A percentile compares a stretch with the other conserved stretches of the same genome.
These are phyloP conservation scores for Gossypium davidsonii DNA, from an alignment of 441 rosid species.

Conservation along the genomic window DNA sequence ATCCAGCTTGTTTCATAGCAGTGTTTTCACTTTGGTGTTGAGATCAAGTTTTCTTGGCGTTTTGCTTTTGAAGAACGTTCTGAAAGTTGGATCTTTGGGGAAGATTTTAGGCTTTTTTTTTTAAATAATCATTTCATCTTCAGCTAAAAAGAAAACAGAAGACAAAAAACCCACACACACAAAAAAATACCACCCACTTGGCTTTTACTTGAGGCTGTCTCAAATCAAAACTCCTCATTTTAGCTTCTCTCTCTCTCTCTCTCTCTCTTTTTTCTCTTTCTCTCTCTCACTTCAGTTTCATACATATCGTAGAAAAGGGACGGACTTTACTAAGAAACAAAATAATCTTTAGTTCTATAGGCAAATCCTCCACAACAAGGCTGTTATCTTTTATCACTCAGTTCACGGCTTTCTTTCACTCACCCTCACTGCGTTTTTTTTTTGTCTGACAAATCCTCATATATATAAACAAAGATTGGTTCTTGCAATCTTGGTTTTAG, in stretches of 20 bases:
- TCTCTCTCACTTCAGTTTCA: slow-evolving; percentile 7
- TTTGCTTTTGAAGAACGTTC: slow-evolving; percentile 2
- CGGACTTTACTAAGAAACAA: slow-evolving; percentile 29
- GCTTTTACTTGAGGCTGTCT: slow-evolving; percentile 14
- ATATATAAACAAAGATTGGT: slow-evolving; percentile 1
- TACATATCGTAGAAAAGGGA: slow-evolving; percentile 9
- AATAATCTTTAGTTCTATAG: slow-evolving; percentile 23
- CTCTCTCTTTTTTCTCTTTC: slow-evolving; percentile 7
- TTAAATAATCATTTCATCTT: background rate
- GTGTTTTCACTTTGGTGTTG: slow-evolving; percentile 11
- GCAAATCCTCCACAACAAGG: slow-evolving; percentile 15
- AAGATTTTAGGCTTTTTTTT: background rate
- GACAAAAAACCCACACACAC: slow-evolving; percentile 4
- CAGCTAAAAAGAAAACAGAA: background rate
- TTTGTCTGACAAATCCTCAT: background rate
- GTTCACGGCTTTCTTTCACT: background rate
- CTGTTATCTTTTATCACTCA: background rate
- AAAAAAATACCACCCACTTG: background rate
- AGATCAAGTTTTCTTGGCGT: slow-evolving; percentile 2
- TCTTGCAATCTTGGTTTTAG: slow-evolving; percentile 11
- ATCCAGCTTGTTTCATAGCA: background rate
- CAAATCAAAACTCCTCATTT: slow-evolving; percentile 4
- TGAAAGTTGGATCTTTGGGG: slow-evolving; percentile 10
- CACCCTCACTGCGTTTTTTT: background rate
- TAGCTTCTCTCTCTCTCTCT: slow-evolving; percentile 9